Evolutionary conservation across 2,329 filamentous ascomycete species (phyloP).

Genomic region (Aspergillus terreus): DNA sequence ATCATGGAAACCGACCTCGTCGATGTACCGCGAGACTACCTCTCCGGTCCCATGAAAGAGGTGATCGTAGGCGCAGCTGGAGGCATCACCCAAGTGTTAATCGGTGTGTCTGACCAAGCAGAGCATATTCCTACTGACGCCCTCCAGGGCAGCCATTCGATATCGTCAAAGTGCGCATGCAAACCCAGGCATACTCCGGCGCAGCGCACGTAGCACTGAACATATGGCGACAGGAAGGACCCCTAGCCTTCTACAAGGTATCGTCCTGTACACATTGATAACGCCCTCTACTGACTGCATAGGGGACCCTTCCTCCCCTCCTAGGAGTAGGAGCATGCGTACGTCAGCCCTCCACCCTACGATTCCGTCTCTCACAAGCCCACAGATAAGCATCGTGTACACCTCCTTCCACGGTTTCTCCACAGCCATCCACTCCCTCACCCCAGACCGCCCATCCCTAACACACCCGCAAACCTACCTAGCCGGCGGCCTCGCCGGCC

Average conservation of each 20-base stretch:
- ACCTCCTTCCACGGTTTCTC: constrained; percentile 86
- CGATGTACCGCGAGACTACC: not conserved
- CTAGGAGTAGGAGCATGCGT: constrained; percentile 93
- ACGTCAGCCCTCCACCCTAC: constrained; percentile 6
- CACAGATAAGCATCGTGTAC: constrained; percentile 75
- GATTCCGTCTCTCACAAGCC: not conserved
- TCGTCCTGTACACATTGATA: too few relatives aligned
- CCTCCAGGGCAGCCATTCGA: constrained; percentile 63
- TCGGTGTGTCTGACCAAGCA: constrained; percentile 58
- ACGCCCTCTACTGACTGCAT: not conserved
- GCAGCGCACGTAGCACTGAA: constrained; percentile 72
- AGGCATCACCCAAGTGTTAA: constrained; percentile 82
- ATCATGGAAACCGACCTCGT: not conserved
- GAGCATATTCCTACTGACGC: not conserved
- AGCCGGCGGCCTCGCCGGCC: constrained; percentile 81
- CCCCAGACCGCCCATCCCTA: constrained; percentile 53
- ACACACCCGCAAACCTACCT: constrained; percentile 77
- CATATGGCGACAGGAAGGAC: constrained; percentile 80
- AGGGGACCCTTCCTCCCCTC: constrained; percentile 86
- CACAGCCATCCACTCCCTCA: constrained; percentile 72
- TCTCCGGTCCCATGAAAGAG: not conserved
- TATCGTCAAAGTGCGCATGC: constrained; percentile 92
- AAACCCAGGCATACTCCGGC: constrained; percentile 72
- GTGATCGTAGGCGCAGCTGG: constrained; percentile 64
- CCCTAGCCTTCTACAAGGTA: constrained; percentile 79